These are phyloP conservation scores for Yarrowia keelungensis DNA, from an alignment of 805 yeast genomes.

Conservation along the genomic window DNA sequence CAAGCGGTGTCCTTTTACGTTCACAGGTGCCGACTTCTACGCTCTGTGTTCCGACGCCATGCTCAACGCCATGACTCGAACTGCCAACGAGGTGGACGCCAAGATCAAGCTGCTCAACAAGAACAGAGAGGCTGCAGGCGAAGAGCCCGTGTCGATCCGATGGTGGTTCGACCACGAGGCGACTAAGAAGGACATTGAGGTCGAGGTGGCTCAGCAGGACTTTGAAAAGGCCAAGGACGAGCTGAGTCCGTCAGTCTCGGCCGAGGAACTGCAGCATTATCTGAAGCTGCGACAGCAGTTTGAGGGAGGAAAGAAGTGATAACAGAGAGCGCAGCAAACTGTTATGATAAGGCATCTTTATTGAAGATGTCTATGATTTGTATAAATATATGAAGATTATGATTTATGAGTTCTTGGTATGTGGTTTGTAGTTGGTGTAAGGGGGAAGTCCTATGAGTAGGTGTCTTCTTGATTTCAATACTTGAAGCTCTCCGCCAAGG, in stretches of 20 bases:
- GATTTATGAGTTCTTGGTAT: too few relatives aligned
- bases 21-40: slow-evolving; percentile 97
- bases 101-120: slow-evolving; percentile 64
- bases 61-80: slow-evolving; percentile 94
- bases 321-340: not conserved
- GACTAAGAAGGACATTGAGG: slow-evolving; percentile 67
- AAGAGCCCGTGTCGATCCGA: slow-evolving; percentile 63
- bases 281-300: slow-evolving; percentile 77
- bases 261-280: slow-evolving; percentile 85
- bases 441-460: too few relatives aligned
- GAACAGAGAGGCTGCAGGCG: slow-evolving; percentile 42
- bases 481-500: too few relatives aligned
- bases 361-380: too few relatives aligned
- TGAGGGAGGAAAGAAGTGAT: slow-evolving; percentile 58
- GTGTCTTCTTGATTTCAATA: too few relatives aligned
- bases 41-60: slow-evolving; percentile 95
- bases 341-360: too few relatives aligned
- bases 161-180: slow-evolving; percentile 93
- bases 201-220: slow-evolving; percentile 72
- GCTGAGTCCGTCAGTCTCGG: slow-evolving; percentile 83
- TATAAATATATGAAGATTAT: too few relatives aligned
- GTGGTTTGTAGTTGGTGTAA: too few relatives aligned
- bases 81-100: slow-evolving; percentile 75
- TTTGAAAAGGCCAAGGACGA: slow-evolving; percentile 77
- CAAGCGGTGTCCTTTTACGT: slow-evolving; percentile 79